Base-by-base conservation (phyloP, 371 early-diverging fungal genomes). In the Mucor velutinosus region DNA sequence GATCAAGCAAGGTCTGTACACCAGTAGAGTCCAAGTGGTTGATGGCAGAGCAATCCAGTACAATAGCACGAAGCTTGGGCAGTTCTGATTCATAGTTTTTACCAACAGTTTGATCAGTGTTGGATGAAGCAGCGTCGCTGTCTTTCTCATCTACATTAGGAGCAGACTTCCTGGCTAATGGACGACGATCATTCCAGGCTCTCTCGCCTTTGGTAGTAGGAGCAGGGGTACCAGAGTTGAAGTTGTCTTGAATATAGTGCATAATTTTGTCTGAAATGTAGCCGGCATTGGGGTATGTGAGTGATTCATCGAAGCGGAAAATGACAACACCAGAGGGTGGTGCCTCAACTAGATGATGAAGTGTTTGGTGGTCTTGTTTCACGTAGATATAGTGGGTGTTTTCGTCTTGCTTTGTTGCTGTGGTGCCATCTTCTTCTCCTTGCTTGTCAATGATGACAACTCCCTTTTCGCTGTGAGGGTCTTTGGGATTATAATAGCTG, bases 211-310 rank as follows among this genome's bases (percentile, higher is more conserved):
- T 71, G 1, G 51, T 67, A 5, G 19, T 66, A 15, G 63, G 63
- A 37, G 67, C 37, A 10, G 71, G 65, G 0, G 60, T 14, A 7
- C 67, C 64, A 43, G 76, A 73, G 19, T 59, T 19, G 30, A 65
- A 57, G 19, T 67, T 72, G n/a, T 66, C 67, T 67, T 71, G 51
- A 17, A 66, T 71, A 45, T 79, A 74, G 0, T 73, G 58, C 51
- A 77, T 69, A 21, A 84, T 66, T 30, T 70, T 72, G 30, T 77
- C 75, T 14, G 75, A 67, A 25, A 84, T 37, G 72, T 70, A 88
- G 29, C 73, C 51, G 12, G 87, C 71, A 73, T 91, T 91, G 25
- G 89, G 90, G 66, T 87, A 91, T 6, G 86, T 84, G 15, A 91
- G 62, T 6, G 87, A 76, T 59, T 91, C 89, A 51, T 86, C 81